A percentile compares a stretch with the other conserved stretches of the same genome.
Evolutionary conservation across 768 basidiomycete genomes (phyloP).

Genomic region (Suillus subalutaceus): DNA sequence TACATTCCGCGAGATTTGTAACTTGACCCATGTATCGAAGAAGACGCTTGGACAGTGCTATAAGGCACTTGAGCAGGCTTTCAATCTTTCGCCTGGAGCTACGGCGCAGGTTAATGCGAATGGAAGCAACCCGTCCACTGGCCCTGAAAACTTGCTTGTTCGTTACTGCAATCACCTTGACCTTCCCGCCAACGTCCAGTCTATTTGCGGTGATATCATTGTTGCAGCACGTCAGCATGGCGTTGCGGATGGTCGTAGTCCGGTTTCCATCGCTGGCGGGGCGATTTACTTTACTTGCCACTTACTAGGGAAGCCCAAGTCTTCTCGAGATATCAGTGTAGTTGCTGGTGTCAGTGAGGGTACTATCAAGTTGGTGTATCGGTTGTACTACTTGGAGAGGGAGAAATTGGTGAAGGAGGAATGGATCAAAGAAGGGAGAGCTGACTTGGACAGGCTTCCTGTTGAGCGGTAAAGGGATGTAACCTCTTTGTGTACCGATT

Average conservation of each 20-base stretch:
- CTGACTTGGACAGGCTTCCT: constrained; percentile 40
- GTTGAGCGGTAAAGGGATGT: constrained; percentile 23
- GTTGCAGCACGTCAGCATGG: constrained; percentile 78
- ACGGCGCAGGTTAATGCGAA: constrained; percentile 49
- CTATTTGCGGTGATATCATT: constrained; percentile 83
- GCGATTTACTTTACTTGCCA: constrained; percentile 93
- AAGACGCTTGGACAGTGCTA: constrained; percentile 94
- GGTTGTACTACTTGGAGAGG: constrained; percentile 71
- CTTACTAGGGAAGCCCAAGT: constrained; percentile 73
- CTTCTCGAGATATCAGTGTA: constrained; percentile 81
- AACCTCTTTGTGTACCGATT: neutral
- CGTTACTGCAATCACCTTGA: constrained; percentile 94
- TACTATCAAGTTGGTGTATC: constrained; percentile 90
- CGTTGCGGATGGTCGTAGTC: constrained; percentile 91
- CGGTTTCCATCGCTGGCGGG: constrained; percentile 98
- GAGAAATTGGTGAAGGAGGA: constrained; percentile 83
- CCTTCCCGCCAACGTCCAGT: constrained; percentile 79
- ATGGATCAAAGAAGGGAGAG: constrained; percentile 83
- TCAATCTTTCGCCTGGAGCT: constrained; percentile 85
- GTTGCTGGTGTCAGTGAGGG: constrained; percentile 96
- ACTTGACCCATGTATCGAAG: constrained; percentile 91
- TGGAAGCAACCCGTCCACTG: constrained; percentile 48
- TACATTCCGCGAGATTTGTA: constrained; percentile 95
- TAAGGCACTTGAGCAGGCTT: constrained; percentile 84
- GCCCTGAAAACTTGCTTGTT: constrained; percentile 86